Conservation (phyloP, 805 yeast species). For the Candida gorgasii region DNA sequence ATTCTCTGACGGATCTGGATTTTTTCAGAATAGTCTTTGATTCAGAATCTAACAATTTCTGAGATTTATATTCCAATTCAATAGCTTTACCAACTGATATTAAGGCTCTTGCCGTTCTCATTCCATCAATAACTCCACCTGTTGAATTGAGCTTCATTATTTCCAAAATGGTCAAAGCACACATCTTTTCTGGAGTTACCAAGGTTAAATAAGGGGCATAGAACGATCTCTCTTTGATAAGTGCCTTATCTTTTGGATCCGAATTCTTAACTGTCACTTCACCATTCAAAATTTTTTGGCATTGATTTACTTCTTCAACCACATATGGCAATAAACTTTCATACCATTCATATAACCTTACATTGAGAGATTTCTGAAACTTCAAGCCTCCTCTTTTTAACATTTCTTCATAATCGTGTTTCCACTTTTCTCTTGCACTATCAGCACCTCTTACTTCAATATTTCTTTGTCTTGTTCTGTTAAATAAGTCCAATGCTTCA, state of each 20-base stretch:
- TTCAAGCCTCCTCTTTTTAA: conserved; percentile 57
- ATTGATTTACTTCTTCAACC: conserved; percentile 60
- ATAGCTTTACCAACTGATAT: conserved; percentile 79
- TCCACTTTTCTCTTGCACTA: conserved; percentile 89
- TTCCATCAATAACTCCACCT: conserved; percentile 75
- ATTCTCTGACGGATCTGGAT: conserved; percentile 47
- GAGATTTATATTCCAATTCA: conserved; percentile 80
- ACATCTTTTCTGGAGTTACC: conserved; percentile 77
- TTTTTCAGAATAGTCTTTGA: conserved; percentile 45
- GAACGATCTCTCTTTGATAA: conserved; percentile 45
- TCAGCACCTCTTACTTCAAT: conserved; percentile 79
- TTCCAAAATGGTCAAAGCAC: conserved; percentile 83
- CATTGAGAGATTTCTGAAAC: conserved; percentile 62
- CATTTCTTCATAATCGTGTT: conserved; percentile 70
- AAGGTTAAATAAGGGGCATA: conserved; percentile 78
- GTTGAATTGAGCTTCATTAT: conserved; percentile 71
- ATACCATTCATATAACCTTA: conserved; percentile 84
- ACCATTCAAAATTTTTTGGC: conserved; percentile 46
- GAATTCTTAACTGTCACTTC: conserved; percentile 19
- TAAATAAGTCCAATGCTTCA: conserved; percentile 63
- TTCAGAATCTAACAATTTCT: conserved; percentile 59
- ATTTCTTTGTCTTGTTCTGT: conserved; percentile 71
- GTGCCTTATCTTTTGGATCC: conserved; percentile 21
- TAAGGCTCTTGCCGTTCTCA: conserved; percentile 82
- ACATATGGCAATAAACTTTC: conserved; percentile 69